Evolutionary conservation across 164 flowering plant species (phyloP), one percentile per base, ranked within the genome.

Genomic region (Berberis thunbergii): DNA sequence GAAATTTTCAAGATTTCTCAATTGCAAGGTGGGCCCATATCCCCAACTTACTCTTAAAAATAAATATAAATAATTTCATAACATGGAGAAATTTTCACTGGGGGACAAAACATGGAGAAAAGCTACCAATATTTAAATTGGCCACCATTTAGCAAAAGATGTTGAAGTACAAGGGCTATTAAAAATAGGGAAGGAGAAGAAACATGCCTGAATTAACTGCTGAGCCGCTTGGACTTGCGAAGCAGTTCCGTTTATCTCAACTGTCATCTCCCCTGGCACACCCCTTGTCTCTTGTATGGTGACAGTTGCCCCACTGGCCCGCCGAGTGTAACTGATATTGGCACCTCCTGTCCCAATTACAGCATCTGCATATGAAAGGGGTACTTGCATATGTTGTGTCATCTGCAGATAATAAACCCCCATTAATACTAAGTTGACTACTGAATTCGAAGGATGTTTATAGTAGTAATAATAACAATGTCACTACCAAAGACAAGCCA

Each of bases 331-430:
- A 70, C 96, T 88, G 64, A 93, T 93, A 69, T 70, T 93, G 57
- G 94, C 75, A 60, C 98, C 98, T 65, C 83, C 82, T 39, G 81
- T 72, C 45, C 98, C 98, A 78, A 93, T 93, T 48, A 93, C 96
- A 54, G 95, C 97, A 83, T 93, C 98, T 40, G 98, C 97, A 77
- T 84, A 93, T 49, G 89, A 78, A 2, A 93, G 78, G 0, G 98
- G 98, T 59, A 93, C 80, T 74, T 93, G 98, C 88, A 93, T 90
- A 66, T 85, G 90, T 67, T 90, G 98, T 39, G 98, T 83, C 46
- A 86, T 66, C 96, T 92, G 86, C 75, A 71, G n/a, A 63, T 7
- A 59, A 13, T 8, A 55, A 49, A 57, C 49, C 38, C 59, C 13
- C 38, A 12, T 10, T 12, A 55, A 11, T 7, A 11, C 13, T 11